A percentile compares a stretch with the other conserved stretches of the same genome.
phyloP scores from a whole-genome alignment of 78 protist genomes.

The Trichosphaerium sp. region DNA sequence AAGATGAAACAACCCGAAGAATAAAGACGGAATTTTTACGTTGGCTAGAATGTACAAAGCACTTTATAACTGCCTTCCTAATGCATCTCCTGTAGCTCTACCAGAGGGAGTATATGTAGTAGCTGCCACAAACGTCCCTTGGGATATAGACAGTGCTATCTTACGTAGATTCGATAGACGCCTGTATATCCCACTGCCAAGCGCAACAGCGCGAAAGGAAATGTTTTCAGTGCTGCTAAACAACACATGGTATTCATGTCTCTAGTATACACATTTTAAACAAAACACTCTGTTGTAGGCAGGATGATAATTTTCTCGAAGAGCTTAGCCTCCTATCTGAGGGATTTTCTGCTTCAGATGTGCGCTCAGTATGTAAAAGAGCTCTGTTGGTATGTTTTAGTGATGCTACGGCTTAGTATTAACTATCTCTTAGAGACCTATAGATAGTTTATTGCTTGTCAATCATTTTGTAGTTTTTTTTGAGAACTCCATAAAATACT shows the following conservation, averaged over 20 bases:
- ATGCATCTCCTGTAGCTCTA: not conserved
- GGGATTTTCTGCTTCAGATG: conserved; percentile 24
- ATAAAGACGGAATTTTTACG: conserved; percentile 16
- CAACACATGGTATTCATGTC: not conserved
- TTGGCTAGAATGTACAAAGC: conserved; percentile 16
- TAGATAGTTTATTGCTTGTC: too few species aligned
- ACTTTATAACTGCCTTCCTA: too few species aligned
- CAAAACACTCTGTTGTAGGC: too few species aligned
- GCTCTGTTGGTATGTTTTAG: too few species aligned
- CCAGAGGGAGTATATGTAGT: conserved; percentile 11
- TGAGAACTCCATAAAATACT: too few species aligned
- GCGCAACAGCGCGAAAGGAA: not conserved
- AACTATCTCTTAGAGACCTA: too few species aligned
- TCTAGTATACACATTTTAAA: too few species aligned
- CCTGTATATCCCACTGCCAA: conserved; percentile 14
- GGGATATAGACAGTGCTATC: conserved; percentile 64
- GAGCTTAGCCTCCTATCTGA: not conserved
- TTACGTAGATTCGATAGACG: conserved; percentile 39
- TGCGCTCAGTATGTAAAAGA: conserved; percentile 20
- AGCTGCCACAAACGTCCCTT: conserved; percentile 65
- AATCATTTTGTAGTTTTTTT: too few species aligned
- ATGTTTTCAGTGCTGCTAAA: too few species aligned
- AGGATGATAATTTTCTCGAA: not conserved
- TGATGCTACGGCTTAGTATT: too few species aligned
- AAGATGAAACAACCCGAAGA: conserved; percentile 19